Evolutionary conservation across 129 eudicot genomes (phyloP), one percentile per base, ranked within the genome.

Genomic region (Arctium minus): DNA sequence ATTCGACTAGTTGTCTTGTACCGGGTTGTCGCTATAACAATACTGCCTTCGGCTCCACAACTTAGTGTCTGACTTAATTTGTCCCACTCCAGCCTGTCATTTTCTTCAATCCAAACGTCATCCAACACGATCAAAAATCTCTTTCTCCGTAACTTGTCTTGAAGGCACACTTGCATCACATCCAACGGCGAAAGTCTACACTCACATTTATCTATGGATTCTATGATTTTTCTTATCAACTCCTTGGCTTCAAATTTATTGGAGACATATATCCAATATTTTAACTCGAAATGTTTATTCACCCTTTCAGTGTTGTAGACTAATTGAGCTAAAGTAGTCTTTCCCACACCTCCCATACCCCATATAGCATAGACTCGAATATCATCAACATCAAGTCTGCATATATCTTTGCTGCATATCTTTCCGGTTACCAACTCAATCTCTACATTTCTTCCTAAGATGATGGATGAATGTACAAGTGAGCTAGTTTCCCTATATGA

Each of bases 31-130:
- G 79, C 80, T 50, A 86, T 15, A 53, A 86, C 44, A 2, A 15
- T 50, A 60, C 85, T 82, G 39, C 81, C 87, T 48, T 75, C 11
- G 11, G 75, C 78, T 39, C 89, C 89, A 39, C 79, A 74, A 18
- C 50, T 74, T 35, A 86, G 76, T 42, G 81, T 69, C 8, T 75
- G 71, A 18, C 81, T 33, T 72, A 86, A 69, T 3, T 86, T 76
- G 11, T 29, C 36, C 89, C 87, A 86, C 15, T 77, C 60, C n/a
- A 46, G 42, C 13, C 5, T 38, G 42, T 38, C 42, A 38, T 35
- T 53, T n/a, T 86, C 85, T 38, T 86, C 89, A 6, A 82, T 86
- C 89, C 89, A 83, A 32, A 86, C 84, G 32, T 86, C 89, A 75
- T 86, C 89, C 12, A 82, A 30, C 22, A 86, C 86, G 50, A 82